These are phyloP conservation scores for Globisporangium recalcitrans DNA, from an alignment of 352 stramenopile genomes.

Conservation along the genomic window DNA sequence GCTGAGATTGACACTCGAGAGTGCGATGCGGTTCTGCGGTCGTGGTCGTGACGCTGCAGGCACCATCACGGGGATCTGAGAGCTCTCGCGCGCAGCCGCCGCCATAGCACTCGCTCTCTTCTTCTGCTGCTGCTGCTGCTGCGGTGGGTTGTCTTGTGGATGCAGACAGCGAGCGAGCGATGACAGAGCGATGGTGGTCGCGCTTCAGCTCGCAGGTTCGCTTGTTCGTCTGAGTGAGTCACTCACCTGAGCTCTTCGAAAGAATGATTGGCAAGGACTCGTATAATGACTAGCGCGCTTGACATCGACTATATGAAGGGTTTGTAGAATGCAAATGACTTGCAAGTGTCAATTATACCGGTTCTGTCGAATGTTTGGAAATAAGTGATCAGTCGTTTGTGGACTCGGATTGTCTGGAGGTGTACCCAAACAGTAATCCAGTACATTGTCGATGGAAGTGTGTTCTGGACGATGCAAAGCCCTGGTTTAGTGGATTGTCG, in stretches of 20 bases:
- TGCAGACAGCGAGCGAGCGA: not conserved
- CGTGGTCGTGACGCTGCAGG: not conserved
- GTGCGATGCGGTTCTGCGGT: not conserved
- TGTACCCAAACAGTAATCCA: not conserved
- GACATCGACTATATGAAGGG: no score
- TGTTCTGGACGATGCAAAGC: no score
- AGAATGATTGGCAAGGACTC: not conserved
- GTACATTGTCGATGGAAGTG: no score
- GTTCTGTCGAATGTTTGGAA: not conserved
- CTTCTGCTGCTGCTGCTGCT: not conserved
- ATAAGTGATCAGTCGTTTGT: not conserved
- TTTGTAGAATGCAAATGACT: no score
- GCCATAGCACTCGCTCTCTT: not conserved
- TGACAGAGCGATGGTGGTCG: not conserved
- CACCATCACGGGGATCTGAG: constrained; percentile 1
- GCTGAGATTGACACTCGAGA: not conserved
- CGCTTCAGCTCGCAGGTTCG: not conserved
- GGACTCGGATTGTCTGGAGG: not conserved
- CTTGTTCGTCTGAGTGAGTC: not conserved
- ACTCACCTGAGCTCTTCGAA: not conserved
- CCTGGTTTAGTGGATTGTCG: not conserved
- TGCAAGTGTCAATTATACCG: no score
- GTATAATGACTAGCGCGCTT: no score
- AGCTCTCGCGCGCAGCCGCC: not conserved
- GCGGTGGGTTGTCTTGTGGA: not conserved